A percentile compares a stretch with the other conserved stretches of the same genome.
Conservation (phyloP, 805 yeast genomes). For the Candida coquimbonensis region DNA sequence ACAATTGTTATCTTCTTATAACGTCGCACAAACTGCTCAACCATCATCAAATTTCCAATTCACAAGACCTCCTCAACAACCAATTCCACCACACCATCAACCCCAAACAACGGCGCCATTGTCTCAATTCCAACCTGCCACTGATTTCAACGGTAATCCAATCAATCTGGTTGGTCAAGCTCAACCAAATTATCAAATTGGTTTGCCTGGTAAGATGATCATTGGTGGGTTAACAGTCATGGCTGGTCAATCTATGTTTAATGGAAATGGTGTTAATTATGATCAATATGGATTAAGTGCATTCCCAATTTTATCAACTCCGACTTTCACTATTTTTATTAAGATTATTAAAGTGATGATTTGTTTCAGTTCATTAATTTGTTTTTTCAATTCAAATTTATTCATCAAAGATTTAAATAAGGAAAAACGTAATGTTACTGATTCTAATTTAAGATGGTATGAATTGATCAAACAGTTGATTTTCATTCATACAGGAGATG, state of each 20-base stretch:
- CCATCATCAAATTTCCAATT: constrained; percentile 8
- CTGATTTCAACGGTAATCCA: constrained; percentile 20
- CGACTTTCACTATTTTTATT: constrained; percentile 23
- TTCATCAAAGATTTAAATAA: constrained; percentile 4
- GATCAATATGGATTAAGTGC: constrained; percentile 41
- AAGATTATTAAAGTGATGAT: constrained; percentile 22
- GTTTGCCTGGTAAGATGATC: constrained; percentile 30
- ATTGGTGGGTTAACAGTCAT: constrained; percentile 46
- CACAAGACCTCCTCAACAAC: constrained; percentile 10
- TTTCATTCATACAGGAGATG: constrained; percentile 17
- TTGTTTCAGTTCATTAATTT: constrained; percentile 17
- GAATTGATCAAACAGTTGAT: constrained; percentile 19
- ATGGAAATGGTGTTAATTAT: constrained; percentile 21
- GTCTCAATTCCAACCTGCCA: constrained; percentile 20
- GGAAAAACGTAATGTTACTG: not conserved
- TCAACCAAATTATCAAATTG: constrained; percentile 18
- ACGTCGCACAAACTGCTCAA: not conserved
- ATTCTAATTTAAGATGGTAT: constrained; percentile 17
- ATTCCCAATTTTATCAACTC: constrained; percentile 30
- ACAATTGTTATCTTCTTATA: constrained; percentile 9
- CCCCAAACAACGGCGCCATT: constrained; percentile 1
- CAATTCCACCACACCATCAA: constrained; percentile 4
- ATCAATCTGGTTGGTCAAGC: constrained; percentile 19
- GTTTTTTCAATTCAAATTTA: constrained; percentile 15
- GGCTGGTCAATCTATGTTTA: constrained; percentile 29